Evolutionary conservation across 495 filamentous ascomycete genomes (phyloP).

Genomic region (Hypoxylon crocopeplum): DNA sequence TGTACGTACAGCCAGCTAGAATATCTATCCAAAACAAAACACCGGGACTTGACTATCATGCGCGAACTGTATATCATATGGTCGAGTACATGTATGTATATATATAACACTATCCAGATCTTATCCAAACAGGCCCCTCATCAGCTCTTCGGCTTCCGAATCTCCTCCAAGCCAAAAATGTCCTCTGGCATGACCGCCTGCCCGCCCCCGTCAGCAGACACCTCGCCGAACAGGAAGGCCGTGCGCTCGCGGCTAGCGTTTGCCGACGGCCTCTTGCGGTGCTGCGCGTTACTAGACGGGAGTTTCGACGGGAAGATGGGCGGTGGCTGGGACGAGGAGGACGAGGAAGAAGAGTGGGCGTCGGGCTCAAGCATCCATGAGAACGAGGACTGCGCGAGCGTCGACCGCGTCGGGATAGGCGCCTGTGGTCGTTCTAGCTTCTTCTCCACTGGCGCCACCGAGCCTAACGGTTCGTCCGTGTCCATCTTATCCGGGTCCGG

Average conservation of each 20-base stretch:
- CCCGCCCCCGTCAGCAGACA: constrained; percentile 37
- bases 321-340: constrained; percentile 24
- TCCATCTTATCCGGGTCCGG: constrained; percentile 21
- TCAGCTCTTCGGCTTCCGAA: constrained; percentile 38
- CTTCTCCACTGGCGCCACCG: constrained; percentile 27
- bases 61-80: too few species aligned
- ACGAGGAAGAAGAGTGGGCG: constrained; percentile 9
- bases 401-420: constrained; percentile 64
- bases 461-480: constrained; percentile 16
- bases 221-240: constrained; percentile 64
- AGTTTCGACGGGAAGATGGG: constrained; percentile 34
- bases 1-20: too few species aligned
- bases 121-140: background rate
- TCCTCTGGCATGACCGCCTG: constrained; percentile 44
- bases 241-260: constrained; percentile 58
- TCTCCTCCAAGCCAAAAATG: constrained; percentile 55
- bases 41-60: too few species aligned
- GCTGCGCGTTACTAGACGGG: constrained; percentile 1
- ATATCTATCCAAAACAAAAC: too few species aligned
- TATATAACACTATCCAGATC: background rate
- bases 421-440: constrained; percentile 15
- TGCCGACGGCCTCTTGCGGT: constrained; percentile 49
- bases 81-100: constrained; percentile 3
- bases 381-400: constrained; percentile 84
- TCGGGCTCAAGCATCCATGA: constrained; percentile 89